Conservation (phyloP, 352 stramenopile genomes). For the Pythium pyrilobum region DNA sequence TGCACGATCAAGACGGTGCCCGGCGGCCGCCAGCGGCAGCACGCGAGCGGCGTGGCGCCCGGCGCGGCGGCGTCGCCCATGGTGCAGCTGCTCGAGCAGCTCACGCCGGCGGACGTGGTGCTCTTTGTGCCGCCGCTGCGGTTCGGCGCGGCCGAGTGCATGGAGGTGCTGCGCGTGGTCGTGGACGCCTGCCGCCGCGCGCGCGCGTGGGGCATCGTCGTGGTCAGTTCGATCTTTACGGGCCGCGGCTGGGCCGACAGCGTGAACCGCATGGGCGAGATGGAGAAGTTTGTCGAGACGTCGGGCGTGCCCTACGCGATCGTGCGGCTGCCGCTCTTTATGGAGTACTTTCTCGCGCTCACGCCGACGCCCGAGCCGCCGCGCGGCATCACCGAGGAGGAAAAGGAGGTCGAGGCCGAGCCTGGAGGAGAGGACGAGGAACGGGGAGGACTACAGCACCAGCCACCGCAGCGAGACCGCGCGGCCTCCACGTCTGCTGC, state of each 20-base stretch:
- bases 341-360: constrained; percentile 74
- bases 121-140: constrained; percentile 64
- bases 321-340: constrained; percentile 64
- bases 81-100: constrained; percentile 45
- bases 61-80: constrained; percentile 31
- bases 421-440: no score
- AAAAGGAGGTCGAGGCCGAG: constrained; percentile 7
- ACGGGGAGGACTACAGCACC: no score
- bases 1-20: constrained; percentile 59
- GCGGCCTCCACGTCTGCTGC: neutral
- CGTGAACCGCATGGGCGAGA: constrained; percentile 53
- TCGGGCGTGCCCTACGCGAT: constrained; percentile 57
- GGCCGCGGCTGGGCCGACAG: constrained; percentile 21
- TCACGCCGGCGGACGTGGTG: constrained; percentile 61
- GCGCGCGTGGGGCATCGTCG: constrained; percentile 65
- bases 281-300: constrained; percentile 54
- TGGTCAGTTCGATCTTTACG: constrained; percentile 70
- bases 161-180: constrained; percentile 51
- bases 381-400: constrained; percentile 5
- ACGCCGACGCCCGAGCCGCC: neutral
- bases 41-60: constrained; percentile 22
- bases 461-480: no score
- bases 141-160: constrained; percentile 37
- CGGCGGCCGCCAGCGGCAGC: constrained; percentile 1
- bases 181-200: constrained; percentile 41